phyloP scores from a whole-genome alignment of 192 early-diverging fungal genomes.

The Lunasporangiospora selenospora region DNA sequence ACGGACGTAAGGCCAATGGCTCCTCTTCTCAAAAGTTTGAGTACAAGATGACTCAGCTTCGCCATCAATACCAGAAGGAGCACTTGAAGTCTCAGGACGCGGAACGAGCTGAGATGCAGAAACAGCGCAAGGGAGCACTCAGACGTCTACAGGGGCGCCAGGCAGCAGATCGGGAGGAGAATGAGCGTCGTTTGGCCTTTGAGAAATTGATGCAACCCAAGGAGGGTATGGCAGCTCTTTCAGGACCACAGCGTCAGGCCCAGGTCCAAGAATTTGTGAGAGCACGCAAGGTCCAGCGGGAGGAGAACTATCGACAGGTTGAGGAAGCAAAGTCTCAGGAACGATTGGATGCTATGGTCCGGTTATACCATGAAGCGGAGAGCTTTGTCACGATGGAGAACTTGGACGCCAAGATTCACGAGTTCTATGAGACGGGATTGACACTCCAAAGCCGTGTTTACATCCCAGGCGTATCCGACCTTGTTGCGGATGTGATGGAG shows the following conservation, averaged over 20 bases:
- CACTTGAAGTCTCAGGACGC: constrained; percentile 15
- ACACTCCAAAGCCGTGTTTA: constrained; percentile 37
- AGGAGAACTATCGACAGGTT: constrained; percentile 17
- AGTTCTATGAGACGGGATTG: constrained; percentile 45
- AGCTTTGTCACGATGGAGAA: constrained; percentile 47
- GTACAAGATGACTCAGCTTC: constrained; percentile 46
- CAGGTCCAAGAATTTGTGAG: constrained; percentile 34
- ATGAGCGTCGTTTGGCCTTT: constrained; percentile 29
- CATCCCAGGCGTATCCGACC: constrained; percentile 10
- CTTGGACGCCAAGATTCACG: constrained; percentile 44
- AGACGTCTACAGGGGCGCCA: constrained; percentile 26
- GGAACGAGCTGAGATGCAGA: constrained; percentile 13
- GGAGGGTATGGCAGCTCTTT: not conserved
- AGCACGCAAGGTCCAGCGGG: constrained; percentile 22
- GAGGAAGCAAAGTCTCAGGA: constrained; percentile 27
- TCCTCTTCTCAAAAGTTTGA: constrained; percentile 33
- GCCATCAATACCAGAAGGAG: constrained; percentile 39
- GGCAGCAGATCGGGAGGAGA: constrained; percentile 21
- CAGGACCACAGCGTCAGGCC: constrained; percentile 22
- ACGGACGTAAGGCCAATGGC: constrained; percentile 29
- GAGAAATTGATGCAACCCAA: constrained; percentile 38
- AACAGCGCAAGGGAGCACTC: constrained; percentile 34
- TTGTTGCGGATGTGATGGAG: constrained; percentile 43
- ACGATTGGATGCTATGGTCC: constrained; percentile 39
- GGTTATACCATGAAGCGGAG: constrained; percentile 39